Conservation (phyloP, 2,329 filamentous ascomycete species). For the Pseudovirgaria hyperparasitica region DNA sequence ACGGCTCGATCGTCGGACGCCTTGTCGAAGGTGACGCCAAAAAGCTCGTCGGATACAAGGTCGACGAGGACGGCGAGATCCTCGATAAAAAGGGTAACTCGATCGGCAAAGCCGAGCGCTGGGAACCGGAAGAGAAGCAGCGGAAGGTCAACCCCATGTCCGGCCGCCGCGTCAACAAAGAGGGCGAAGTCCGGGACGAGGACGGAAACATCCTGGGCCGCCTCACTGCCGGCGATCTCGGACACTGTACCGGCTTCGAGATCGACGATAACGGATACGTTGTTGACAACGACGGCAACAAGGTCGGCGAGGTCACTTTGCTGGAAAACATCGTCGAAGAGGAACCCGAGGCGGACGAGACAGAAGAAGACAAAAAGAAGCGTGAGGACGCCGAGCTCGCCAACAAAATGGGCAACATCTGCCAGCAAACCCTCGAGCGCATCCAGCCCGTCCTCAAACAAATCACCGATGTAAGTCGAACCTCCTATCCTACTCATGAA, state of each 20-base stretch:
- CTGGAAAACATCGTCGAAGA: conserved; percentile 49
- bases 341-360: conserved; percentile 41
- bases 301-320: conserved; percentile 50
- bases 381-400: conserved; percentile 65
- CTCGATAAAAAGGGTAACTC: conserved; percentile 41
- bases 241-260: conserved; percentile 39
- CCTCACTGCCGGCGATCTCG: conserved; percentile 38
- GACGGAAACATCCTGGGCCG: conserved; percentile 37
- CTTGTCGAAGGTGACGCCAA: conserved; percentile 38
- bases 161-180: conserved; percentile 39
- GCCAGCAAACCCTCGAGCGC: conserved; percentile 69
- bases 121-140: conserved; percentile 41
- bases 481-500: conserved; percentile 4
- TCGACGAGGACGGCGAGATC: conserved; percentile 40
- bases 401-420: conserved; percentile 57
- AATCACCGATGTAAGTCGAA: conserved; percentile 60
- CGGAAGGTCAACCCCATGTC: conserved; percentile 48
- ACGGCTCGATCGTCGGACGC: conserved; percentile 35
- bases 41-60: conserved; percentile 37
- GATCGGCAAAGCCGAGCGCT: conserved; percentile 40
- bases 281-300: conserved; percentile 45
- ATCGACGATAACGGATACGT: conserved; percentile 41
- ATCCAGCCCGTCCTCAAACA: conserved; percentile 76
- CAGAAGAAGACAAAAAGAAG: conserved; percentile 28
- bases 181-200: conserved; percentile 39